A percentile compares a stretch with the other conserved stretches of the same genome.
These are phyloP conservation scores for Penicillium angulare DNA, from an alignment of 495 filamentous ascomycete genomes.

Conservation along the genomic window DNA sequence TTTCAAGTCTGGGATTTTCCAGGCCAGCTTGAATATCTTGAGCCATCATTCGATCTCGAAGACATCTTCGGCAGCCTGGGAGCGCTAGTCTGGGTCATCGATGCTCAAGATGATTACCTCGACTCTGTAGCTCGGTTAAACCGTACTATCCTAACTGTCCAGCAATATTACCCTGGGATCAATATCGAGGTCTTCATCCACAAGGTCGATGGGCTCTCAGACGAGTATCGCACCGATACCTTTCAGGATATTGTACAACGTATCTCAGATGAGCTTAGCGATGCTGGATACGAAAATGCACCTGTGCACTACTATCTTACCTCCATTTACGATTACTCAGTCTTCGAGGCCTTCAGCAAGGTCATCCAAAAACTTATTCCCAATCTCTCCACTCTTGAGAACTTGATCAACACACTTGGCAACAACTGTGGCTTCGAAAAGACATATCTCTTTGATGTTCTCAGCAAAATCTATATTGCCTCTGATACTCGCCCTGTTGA, in stretches of 20 bases:
- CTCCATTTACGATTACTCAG: slow-evolving; percentile 95
- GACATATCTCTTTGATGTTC: slow-evolving; percentile 92
- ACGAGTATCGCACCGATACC: slow-evolving; percentile 91
- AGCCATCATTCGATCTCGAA: slow-evolving; percentile 82
- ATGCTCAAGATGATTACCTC: slow-evolving; percentile 95
- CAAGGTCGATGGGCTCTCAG: slow-evolving; percentile 91
- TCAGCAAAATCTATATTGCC: slow-evolving; percentile 97
- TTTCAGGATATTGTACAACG: slow-evolving; percentile 93
- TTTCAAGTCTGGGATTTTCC: slow-evolving; percentile 98
- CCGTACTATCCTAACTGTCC: slow-evolving; percentile 79
- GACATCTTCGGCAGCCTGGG: slow-evolving; percentile 91
- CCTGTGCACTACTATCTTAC: slow-evolving; percentile 92
- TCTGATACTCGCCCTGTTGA: slow-evolving; percentile 91
- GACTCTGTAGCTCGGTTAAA: slow-evolving; percentile 86
- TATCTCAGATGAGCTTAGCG: slow-evolving; percentile 94
- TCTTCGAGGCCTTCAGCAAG: slow-evolving; percentile 97
- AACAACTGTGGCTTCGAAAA: slow-evolving; percentile 93
- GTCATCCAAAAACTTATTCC: slow-evolving; percentile 97
- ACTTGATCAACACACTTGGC: slow-evolving; percentile 83
- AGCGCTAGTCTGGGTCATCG: slow-evolving; percentile 96
- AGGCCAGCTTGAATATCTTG: slow-evolving; percentile 85
- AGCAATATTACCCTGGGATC: slow-evolving; percentile 82
- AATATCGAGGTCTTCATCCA: slow-evolving; percentile 98
- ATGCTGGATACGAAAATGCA: slow-evolving; percentile 86
- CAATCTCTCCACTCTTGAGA: slow-evolving; percentile 85